Conservation (phyloP, 345 rosid species). For the Eutrema yunnanense region DNA sequence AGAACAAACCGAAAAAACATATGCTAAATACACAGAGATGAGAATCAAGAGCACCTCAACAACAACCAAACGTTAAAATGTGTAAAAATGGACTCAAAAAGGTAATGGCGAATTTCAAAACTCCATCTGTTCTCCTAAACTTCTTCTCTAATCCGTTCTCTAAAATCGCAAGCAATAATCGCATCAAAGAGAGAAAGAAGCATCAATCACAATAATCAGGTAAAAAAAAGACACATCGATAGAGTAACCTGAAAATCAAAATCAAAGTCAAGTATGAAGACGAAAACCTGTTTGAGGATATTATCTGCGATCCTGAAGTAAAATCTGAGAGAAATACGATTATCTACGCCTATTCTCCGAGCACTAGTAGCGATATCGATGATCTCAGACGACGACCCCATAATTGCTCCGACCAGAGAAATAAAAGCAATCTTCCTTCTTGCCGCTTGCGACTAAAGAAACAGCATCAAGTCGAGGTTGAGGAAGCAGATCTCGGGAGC, state of each 20-base stretch:
- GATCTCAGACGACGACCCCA: conserved; percentile 56
- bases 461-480: not conserved
- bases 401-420: conserved; percentile 15
- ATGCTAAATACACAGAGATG: not conserved
- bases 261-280: not conserved
- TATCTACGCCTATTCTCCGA: conserved; percentile 66
- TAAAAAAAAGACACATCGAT: not conserved
- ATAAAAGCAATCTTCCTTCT: not conserved
- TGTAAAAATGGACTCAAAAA: not conserved
- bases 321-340: conserved; percentile 73
- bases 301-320: conserved; percentile 89
- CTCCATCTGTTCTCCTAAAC: not conserved
- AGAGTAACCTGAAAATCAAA: not conserved
- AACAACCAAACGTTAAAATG: not conserved
- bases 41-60: not conserved
- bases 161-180: not conserved
- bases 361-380: conserved; percentile 74
- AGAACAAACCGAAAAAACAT: not conserved
- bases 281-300: conserved; percentile 75
- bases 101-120: not conserved
- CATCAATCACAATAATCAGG: not conserved
- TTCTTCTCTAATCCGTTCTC: not conserved
- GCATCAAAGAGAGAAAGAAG: not conserved
- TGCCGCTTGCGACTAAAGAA: conserved; percentile 1
- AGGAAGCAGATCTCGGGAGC: conserved; percentile 14